These are phyloP conservation scores for Penicillium glabrum DNA, from an alignment of 2,329 filamentous ascomycete genomes.

Conservation along the genomic window DNA sequence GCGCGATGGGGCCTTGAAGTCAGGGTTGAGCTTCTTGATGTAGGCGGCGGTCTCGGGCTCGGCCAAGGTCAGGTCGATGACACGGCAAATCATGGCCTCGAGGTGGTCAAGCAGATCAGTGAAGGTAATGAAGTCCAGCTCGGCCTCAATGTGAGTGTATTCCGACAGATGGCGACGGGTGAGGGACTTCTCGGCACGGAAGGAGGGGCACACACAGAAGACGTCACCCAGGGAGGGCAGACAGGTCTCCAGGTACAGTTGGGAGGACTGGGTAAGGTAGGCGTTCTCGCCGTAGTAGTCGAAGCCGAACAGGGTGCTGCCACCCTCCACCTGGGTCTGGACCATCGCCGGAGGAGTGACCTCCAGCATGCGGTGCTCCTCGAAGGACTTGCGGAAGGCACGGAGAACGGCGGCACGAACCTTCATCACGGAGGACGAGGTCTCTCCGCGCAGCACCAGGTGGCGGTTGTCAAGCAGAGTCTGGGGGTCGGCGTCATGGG, in stretches of 20 bases:
- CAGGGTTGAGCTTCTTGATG: slow-evolving; percentile 86
- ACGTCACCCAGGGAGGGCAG: slow-evolving; percentile 89
- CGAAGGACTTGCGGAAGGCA: slow-evolving; percentile 77
- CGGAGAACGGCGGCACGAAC: slow-evolving; percentile 78
- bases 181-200: slow-evolving; percentile 94
- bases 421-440: slow-evolving; percentile 80
- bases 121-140: slow-evolving; percentile 94
- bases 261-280: slow-evolving; percentile 94
- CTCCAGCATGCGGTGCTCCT: slow-evolving; percentile 74
- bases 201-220: slow-evolving; percentile 98
- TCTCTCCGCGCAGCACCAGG: slow-evolving; percentile 80
- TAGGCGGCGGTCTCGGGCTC: slow-evolving; percentile 71
- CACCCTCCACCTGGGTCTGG: slow-evolving; percentile 92
- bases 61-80: slow-evolving; percentile 73
- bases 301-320: slow-evolving; percentile 85
- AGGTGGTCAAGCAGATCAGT: slow-evolving; percentile 83
- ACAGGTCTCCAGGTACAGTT: slow-evolving; percentile 95
- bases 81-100: slow-evolving; percentile 82
- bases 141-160: slow-evolving; percentile 95
- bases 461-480: slow-evolving; percentile 80
- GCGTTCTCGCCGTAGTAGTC: slow-evolving; percentile 87
- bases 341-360: slow-evolving; percentile 88
- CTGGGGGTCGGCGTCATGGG: slow-evolving; percentile 67
- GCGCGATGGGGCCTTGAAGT: slow-evolving; percentile 75
- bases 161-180: slow-evolving; percentile 93